A percentile compares a stretch with the other conserved stretches of the same genome.
Conservation (phyloP, 495 filamentous ascomycete genomes). For the Xanthoparmelia taractica region DNA sequence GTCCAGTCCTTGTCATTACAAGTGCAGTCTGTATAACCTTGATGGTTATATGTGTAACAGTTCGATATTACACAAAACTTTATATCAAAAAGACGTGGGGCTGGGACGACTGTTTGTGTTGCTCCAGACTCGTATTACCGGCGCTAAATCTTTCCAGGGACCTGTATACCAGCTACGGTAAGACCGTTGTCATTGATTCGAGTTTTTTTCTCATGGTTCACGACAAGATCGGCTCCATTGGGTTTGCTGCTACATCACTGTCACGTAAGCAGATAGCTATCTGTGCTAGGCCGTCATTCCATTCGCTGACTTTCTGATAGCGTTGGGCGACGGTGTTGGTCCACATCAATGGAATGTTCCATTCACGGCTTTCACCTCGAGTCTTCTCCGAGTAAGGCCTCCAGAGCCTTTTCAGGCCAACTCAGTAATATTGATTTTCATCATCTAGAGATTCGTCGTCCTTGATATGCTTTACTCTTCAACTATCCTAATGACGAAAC, state of each 20-base stretch:
- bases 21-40: background rate
- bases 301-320: conserved; percentile 4
- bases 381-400: conserved; percentile 12
- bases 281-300: too few relatives aligned
- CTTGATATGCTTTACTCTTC: conserved; percentile 20
- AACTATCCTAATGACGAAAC: conserved; percentile 22
- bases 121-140: background rate
- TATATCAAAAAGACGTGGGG: conserved; percentile 12
- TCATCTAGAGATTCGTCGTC: conserved; percentile 14
- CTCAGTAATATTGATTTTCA: conserved; percentile 4
- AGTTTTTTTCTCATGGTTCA: background rate
- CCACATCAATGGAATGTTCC: conserved; percentile 22
- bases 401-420: background rate
- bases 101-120: conserved; percentile 18
- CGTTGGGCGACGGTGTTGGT: conserved; percentile 8
- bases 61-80: conserved; percentile 18
- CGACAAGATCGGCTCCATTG: conserved; percentile 17
- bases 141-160: conserved; percentile 3
- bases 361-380: conserved; percentile 4
- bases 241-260: conserved; percentile 15
- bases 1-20: background rate
- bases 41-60: too few relatives aligned
- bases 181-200: background rate
- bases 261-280: conserved; percentile 14
- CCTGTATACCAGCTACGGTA: conserved; percentile 18